Percentiles rank a stretch among this genome's conserved stretches.
These are phyloP conservation scores for Rhizophagus sp. DNA, from an alignment of 192 early-diverging fungal genomes.

Conservation along the genomic window DNA sequence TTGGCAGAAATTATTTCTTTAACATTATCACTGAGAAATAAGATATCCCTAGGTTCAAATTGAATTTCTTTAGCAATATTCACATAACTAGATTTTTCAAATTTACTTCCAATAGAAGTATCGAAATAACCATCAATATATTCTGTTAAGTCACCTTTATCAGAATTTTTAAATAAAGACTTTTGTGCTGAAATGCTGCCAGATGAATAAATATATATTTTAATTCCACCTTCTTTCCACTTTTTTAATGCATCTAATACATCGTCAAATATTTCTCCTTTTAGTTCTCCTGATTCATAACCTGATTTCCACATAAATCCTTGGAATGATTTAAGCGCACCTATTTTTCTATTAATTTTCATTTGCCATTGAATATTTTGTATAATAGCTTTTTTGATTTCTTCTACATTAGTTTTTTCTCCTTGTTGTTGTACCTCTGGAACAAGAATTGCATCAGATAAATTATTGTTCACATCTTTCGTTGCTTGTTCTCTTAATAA, in stretches of 20 bases:
- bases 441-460: slow-evolving; percentile 45
- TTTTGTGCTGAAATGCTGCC: slow-evolving; percentile 94
- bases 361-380: slow-evolving; percentile 85
- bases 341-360: slow-evolving; percentile 84
- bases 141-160: slow-evolving; percentile 74
- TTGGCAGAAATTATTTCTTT: slow-evolving; percentile 81
- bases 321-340: slow-evolving; percentile 86
- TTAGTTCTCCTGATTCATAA: slow-evolving; percentile 73
- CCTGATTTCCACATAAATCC: slow-evolving; percentile 96
- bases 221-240: slow-evolving; percentile 64
- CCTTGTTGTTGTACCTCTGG: slow-evolving; percentile 34
- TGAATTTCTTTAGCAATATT: slow-evolving; percentile 75
- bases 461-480: slow-evolving; percentile 47
- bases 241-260: slow-evolving; percentile 74
- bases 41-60: slow-evolving; percentile 46
- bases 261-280: slow-evolving; percentile 83
- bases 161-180: slow-evolving; percentile 82
- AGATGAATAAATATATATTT: slow-evolving; percentile 95
- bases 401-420: slow-evolving; percentile 43
- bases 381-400: slow-evolving; percentile 55
- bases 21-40: slow-evolving; percentile 95
- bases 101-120: slow-evolving; percentile 84
- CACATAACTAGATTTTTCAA: slow-evolving; percentile 66
- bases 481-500: slow-evolving; percentile 52
- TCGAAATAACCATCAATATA: slow-evolving; percentile 90